Evolutionary conservation across 306 rosid species (phyloP), one percentile per base, ranked within the genome.

Genomic region (Quercus robur): DNA sequence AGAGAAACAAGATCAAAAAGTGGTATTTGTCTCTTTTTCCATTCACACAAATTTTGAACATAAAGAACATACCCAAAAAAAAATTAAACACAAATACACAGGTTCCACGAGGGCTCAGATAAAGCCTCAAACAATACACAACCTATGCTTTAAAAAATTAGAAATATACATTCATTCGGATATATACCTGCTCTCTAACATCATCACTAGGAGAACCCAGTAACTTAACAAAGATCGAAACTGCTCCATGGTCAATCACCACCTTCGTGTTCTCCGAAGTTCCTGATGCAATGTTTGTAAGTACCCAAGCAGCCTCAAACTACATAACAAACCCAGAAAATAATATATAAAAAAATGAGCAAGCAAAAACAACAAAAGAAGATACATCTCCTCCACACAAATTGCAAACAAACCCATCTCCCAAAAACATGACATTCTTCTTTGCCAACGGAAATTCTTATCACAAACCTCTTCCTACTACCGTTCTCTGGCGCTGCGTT

Each of bases 231-330:
- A 93, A 93, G 68, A 91, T 91, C 1, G 98, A 94, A 30, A 93
- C 97, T n/a, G 97, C 98, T 31, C 98, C 97, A 1, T 93, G 97
- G 76, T 94, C 98, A 71, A 91, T 94, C 51, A 94, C 98, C 75
- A 94, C 97, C 87, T 87, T 94, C 11, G 98, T 94, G 75, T 94
- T 91, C 81, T 91, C 97, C 33, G 98, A 94, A 28, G 98, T 94
- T 49, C 98, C 98, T 1, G 97, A 94, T 3, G 98, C 98, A 72
- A 94, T 94, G 86, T 94, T 94, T 25, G 98, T 94, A 69, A 94
- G 95, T 19, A 97, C 98, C 98, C 97, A 30, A 30, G 33, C 33
- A 30, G 33, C 33, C 33, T 30, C 1, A 30, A 30, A 30, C 33
- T 30, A 30, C 33, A 30, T 30, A 30, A 30, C 33, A 30, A 4